Evolutionary conservation across 495 filamentous ascomycete genomes (phyloP), one percentile per base, ranked within the genome.

Genomic region (Chaetomidium leptoderma): DNA sequence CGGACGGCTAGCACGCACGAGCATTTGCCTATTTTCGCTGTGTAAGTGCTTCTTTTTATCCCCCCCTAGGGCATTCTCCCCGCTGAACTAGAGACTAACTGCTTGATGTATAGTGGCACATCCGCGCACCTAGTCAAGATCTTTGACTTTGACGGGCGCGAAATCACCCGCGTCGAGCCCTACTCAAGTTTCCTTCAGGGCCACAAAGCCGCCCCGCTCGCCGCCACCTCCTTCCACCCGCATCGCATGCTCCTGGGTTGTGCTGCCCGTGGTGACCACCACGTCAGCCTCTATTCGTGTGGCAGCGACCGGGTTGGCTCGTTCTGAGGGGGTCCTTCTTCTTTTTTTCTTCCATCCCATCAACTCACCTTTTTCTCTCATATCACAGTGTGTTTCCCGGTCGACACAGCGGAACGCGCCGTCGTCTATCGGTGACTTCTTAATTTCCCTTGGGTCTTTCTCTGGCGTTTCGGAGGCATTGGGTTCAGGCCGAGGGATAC

Each of bases 1-100:
- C 78, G 90, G 60, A 92, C 89, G 19, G 80, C 96, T 58, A 92
- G 89, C 67, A 90, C 93, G 24, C 93, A 99, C 72, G 93, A 99
- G 70, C 95, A 97, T 73, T 84, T 95, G 44, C 93, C 93, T 29
- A 92, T 99, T 7, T 95, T 97, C 77, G 90, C 90, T 65, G 85
- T 92, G 91, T 96, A 89, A 74, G 88, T 84, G 19, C 6, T 19
- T 19, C 32, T 7, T 23, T 46, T 7, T 42, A 46, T 24, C 17
- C 44, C 3, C n/a, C 63, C 39, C 10, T 50, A 16, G 11, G 26
- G 8, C 33, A 1, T 30, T 52, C 35, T 14, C 11, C 11, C 24
- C 13, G 17, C n/a, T 42, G 27, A 4, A 9, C 52, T 55, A 9
- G 46, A 55, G 61, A 57, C 68, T 74, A 63, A 79, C 60, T 42